Percentiles rank a stretch among this genome's conserved stretches.
These are phyloP conservation scores for Mytilinidion resinicola DNA, from an alignment of 495 filamentous ascomycete species.

Conservation along the genomic window DNA sequence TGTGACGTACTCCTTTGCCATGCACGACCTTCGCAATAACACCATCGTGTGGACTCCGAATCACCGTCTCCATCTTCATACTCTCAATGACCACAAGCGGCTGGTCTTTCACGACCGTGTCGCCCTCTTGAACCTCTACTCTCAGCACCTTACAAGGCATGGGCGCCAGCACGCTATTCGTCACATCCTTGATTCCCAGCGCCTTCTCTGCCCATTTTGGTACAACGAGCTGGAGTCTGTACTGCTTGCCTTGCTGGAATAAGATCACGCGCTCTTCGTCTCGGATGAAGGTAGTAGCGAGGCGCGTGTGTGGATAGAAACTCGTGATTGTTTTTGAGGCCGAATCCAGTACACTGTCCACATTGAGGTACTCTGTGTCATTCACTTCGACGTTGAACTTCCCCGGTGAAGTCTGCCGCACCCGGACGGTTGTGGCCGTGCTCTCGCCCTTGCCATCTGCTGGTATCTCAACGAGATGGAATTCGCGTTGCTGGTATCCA, in stretches of 20 bases:
- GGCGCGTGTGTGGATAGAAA: constrained; percentile 55
- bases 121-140: constrained; percentile 75
- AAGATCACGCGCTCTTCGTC: constrained; percentile 64
- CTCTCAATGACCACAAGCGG: constrained; percentile 94
- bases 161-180: constrained; percentile 79
- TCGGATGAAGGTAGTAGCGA: constrained; percentile 73
- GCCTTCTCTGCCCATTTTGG: constrained; percentile 84
- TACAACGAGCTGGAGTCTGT: constrained; percentile 57
- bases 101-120: constrained; percentile 76
- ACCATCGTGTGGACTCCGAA: constrained; percentile 79
- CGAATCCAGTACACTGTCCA: constrained; percentile 41
- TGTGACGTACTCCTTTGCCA: constrained; percentile 68
- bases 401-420: constrained; percentile 56
- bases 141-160: constrained; percentile 94
- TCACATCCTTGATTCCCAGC: constrained; percentile 69
- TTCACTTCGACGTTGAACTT: constrained; percentile 61
- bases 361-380: constrained; percentile 41
- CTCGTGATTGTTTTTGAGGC: constrained; percentile 42
- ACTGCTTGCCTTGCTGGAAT: constrained; percentile 78
- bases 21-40: constrained; percentile 77
- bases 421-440: constrained; percentile 43
- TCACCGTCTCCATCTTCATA: constrained; percentile 99
- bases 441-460: constrained; percentile 38
- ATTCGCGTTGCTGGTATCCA: constrained; percentile 49
- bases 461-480: constrained; percentile 49